Evolutionary conservation across 345 rosid species (phyloP).

Genomic region (Draba incana): DNA sequence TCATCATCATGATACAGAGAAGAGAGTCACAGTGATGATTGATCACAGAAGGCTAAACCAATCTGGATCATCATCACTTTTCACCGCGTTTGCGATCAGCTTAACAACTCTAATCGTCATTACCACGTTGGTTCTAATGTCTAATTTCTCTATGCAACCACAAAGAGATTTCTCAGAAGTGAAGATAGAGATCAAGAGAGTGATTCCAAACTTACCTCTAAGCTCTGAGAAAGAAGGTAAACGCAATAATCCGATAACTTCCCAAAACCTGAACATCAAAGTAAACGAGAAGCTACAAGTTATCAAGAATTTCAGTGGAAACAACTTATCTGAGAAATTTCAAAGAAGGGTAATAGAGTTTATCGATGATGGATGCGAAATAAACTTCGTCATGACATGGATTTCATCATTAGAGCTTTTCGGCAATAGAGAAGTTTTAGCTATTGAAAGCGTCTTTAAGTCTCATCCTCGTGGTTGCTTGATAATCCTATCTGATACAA

Average conservation of each 20-base stretch:
- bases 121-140: conserved; percentile 28
- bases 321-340: conserved; percentile 48
- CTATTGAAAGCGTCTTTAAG: conserved; percentile 65
- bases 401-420: conserved; percentile 54
- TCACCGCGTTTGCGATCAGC: conserved; percentile 27
- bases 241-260: conserved; percentile 11
- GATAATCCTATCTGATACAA: conserved; percentile 58
- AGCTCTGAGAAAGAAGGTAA: conserved; percentile 38
- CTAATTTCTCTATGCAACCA: conserved; percentile 35
- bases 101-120: conserved; percentile 22
- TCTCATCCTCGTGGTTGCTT: conserved; percentile 65
- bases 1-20: conserved; percentile 32
- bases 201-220: conserved; percentile 31
- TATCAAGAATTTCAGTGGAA: conserved; percentile 48
- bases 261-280: conserved; percentile 44
- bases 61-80: conserved; percentile 31
- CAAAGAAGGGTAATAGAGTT: conserved; percentile 53
- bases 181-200: conserved; percentile 35
- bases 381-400: conserved; percentile 80
- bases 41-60: conserved; percentile 34
- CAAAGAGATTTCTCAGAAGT: conserved; percentile 31
- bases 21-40: conserved; percentile 2
- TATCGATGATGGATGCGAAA: conserved; percentile 48
- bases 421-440: conserved; percentile 55
- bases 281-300: conserved; percentile 49